These are phyloP conservation scores for Cymbidium sinense DNA, from an alignment of 106 monocot genomes.

Conservation along the genomic window DNA sequence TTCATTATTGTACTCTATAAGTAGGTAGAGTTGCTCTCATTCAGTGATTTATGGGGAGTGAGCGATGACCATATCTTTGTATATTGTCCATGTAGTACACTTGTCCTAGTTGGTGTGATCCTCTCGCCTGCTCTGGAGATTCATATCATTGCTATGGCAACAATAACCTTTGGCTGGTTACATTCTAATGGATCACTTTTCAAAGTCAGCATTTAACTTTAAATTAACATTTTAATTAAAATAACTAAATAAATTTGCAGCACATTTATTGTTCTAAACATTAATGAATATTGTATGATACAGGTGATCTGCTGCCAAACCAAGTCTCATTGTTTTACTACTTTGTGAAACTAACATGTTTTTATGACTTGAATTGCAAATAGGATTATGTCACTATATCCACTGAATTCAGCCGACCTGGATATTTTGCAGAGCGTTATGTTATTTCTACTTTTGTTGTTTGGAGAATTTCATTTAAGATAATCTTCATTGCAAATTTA, in stretches of 20 bases:
- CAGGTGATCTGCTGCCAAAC: neutral
- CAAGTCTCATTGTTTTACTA: neutral
- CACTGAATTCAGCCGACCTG: neutral
- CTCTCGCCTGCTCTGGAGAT: neutral
- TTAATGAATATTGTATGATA: neutral
- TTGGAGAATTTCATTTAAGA: neutral
- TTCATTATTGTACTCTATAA: neutral
- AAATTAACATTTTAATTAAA: neutral
- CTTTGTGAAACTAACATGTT: neutral
- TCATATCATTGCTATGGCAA: neutral
- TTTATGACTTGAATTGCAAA: neutral
- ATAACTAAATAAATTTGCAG: neutral
- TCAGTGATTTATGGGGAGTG: neutral
- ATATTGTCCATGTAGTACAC: neutral
- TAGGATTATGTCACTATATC: neutral
- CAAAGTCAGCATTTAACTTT: neutral
- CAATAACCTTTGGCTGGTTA: neutral
- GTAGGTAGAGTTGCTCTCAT: neutral
- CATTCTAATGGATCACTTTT: neutral
- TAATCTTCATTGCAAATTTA: slow-evolving; percentile 5
- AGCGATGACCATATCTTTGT: neutral
- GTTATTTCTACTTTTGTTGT: neutral
- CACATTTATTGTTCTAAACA: neutral
- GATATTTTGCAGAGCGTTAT: neutral
- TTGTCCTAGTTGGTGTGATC: neutral